A percentile compares a stretch with the other conserved stretches of the same genome.
These are phyloP conservation scores for Acacia confusa DNA, from an alignment of 306 rosid species.

Conservation along the genomic window DNA sequence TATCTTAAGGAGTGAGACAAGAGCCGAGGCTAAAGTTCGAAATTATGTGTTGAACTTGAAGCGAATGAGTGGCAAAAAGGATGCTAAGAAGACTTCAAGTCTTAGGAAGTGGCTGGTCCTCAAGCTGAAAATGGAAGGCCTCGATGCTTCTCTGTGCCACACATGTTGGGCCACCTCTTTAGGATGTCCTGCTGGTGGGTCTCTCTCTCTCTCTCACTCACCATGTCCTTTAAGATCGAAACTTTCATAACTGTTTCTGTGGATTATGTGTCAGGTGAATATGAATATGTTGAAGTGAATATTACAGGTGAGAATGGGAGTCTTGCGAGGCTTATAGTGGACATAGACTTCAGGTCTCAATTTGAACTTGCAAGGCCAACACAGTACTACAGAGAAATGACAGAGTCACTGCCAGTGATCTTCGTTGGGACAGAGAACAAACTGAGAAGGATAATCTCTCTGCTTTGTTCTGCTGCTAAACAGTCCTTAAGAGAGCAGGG, in stretches of 20 bases:
- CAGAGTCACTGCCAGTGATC: slow-evolving; percentile 50
- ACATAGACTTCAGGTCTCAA: slow-evolving; percentile 76
- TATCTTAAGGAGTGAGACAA: slow-evolving; percentile 46
- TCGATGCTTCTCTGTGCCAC: slow-evolving; percentile 57
- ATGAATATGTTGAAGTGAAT: slow-evolving; percentile 62
- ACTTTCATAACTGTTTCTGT: not conserved
- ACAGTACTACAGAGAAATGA: slow-evolving; percentile 49
- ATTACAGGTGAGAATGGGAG: slow-evolving; percentile 32
- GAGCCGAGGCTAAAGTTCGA: slow-evolving; percentile 45
- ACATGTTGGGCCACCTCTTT: slow-evolving; percentile 64
- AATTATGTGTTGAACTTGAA: slow-evolving; percentile 47
- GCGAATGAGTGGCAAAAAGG: slow-evolving; percentile 44
- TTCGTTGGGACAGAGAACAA: slow-evolving; percentile 70
- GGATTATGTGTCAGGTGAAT: slow-evolving; percentile 48
- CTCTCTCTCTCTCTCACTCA: not conserved
- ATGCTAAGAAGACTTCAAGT: slow-evolving; percentile 35
- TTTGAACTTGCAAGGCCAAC: slow-evolving; percentile 84
- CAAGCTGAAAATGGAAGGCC: slow-evolving; percentile 55
- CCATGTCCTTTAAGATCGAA: not conserved
- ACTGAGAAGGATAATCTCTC: slow-evolving; percentile 48
- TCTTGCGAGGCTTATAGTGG: slow-evolving; percentile 56
- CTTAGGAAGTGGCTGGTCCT: slow-evolving; percentile 51
- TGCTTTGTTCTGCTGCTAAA: slow-evolving; percentile 73
- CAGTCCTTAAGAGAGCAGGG: slow-evolving; percentile 72
- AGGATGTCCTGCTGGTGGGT: slow-evolving; percentile 67